A percentile compares a stretch with the other conserved stretches of the same genome.
phyloP scores from a whole-genome alignment of 108 stramenopile species.

The Phaeodactylum tricornutum region DNA sequence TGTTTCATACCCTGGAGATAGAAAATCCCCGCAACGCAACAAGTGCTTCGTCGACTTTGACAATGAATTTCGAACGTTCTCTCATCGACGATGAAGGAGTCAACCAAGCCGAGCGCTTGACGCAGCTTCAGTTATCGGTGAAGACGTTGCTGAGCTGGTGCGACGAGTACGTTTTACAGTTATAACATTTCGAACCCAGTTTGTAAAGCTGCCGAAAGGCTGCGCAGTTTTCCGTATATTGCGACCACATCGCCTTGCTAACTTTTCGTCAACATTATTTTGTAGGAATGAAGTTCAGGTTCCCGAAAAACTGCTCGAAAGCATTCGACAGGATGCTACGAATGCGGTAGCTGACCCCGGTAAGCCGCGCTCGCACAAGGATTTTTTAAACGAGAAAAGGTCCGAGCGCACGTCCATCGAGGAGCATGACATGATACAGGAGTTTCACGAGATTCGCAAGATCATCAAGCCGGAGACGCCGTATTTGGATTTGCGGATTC shows the following conservation, averaged over 20 bases:
- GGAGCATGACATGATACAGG: not conserved
- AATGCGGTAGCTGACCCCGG: too few relatives aligned
- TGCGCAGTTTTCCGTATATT: not conserved
- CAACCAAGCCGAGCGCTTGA: too few relatives aligned
- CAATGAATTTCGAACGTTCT: too few relatives aligned
- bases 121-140: not conserved
- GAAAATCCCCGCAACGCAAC: too few relatives aligned
- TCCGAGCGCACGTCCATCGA: not conserved
- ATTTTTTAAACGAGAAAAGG: not conserved
- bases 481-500: not conserved
- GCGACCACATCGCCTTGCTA: not conserved
- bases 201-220: not conserved
- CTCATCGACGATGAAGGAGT: too few relatives aligned
- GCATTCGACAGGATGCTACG: not conserved
- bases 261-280: not conserved
- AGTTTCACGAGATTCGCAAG: not conserved
- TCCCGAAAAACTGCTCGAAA: not conserved
- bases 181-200: not conserved
- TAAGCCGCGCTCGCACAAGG: too few relatives aligned
- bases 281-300: constrained; percentile 1
- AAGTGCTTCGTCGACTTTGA: too few relatives aligned
- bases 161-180: not conserved
- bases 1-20: too few relatives aligned
- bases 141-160: not conserved
- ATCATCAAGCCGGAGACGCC: not conserved